Conservation (phyloP, 306 rosid species). For the Inga oerstediana region DNA sequence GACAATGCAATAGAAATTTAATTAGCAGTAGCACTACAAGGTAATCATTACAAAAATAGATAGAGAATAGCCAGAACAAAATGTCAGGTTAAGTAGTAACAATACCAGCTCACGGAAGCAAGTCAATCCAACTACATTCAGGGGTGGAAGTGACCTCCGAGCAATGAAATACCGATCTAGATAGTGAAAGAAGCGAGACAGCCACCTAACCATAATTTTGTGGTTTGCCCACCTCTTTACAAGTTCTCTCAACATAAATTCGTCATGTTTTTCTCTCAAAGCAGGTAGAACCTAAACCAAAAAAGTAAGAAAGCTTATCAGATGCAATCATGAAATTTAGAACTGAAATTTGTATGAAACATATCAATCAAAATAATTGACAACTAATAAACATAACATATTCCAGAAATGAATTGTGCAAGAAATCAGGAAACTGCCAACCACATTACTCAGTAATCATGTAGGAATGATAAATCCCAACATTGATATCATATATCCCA, state of each 20-base stretch:
- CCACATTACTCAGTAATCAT: not conserved
- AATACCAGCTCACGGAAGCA: slow-evolving; percentile 76
- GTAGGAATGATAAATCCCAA: not conserved
- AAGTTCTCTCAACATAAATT: slow-evolving; percentile 78
- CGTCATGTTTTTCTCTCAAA: slow-evolving; percentile 78
- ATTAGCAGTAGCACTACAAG: slow-evolving; percentile 20
- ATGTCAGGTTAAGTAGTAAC: slow-evolving; percentile 6
- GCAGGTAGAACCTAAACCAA: slow-evolving; percentile 72
- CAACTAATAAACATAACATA: not conserved
- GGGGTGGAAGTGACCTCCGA: slow-evolving; percentile 58
- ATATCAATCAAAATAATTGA: slow-evolving; percentile 1
- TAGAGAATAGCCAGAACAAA: slow-evolving; percentile 2
- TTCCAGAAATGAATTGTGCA: not conserved
- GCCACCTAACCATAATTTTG: slow-evolving; percentile 74
- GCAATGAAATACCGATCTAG: slow-evolving; percentile 70
- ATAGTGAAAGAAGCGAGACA: slow-evolving; percentile 67
- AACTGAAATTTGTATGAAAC: slow-evolving; percentile 8
- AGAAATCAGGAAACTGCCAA: not conserved
- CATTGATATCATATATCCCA: not conserved
- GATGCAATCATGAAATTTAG: slow-evolving; percentile 12
- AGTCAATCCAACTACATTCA: slow-evolving; percentile 70
- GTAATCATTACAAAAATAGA: not conserved
- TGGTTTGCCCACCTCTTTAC: slow-evolving; percentile 79
- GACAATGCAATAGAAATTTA: not conserved
- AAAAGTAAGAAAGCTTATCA: not conserved